Evolutionary conservation across 2,329 filamentous ascomycete species (phyloP).

Genomic region (Aschersonia sp.): DNA sequence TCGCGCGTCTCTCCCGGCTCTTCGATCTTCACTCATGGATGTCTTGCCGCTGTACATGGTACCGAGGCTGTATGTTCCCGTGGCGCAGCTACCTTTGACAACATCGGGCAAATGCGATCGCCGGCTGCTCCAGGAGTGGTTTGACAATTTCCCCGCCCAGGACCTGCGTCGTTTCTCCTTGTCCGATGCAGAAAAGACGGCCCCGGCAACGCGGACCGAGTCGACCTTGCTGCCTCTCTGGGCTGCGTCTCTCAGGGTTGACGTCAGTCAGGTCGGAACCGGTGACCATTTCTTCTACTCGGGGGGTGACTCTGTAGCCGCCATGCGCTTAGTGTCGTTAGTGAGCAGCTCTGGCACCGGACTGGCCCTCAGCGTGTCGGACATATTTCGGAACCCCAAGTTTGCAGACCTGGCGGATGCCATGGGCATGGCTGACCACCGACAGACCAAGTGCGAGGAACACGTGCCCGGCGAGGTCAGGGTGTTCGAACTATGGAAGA

Average conservation of each 20-base stretch:
- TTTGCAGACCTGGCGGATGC: background rate
- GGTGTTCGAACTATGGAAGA: background rate
- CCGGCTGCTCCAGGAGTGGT: no score
- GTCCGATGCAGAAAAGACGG: background rate
- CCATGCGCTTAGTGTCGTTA: background rate
- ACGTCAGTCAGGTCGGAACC: background rate
- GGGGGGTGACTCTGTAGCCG: background rate
- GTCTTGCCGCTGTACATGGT: slow-evolving; percentile 1
- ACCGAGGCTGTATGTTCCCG: background rate
- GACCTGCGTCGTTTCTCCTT: background rate
- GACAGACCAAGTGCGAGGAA: no score
- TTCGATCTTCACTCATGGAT: no score
- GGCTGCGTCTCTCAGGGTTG: background rate
- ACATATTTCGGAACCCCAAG: background rate
- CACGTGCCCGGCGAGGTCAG: no score
- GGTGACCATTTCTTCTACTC: background rate
- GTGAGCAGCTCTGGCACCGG: background rate
- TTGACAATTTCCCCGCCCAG: no score
- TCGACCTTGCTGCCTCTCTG: background rate
- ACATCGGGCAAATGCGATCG: slow-evolving; percentile 1
- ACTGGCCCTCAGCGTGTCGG: background rate
- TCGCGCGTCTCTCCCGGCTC: no score
- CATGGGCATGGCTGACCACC: no score
- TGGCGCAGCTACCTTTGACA: background rate
- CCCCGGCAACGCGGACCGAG: background rate